Percentiles rank a stretch among this genome's conserved stretches.
Conservation (phyloP, 768 basidiomycete species). For the Termitomyces sp. region DNA sequence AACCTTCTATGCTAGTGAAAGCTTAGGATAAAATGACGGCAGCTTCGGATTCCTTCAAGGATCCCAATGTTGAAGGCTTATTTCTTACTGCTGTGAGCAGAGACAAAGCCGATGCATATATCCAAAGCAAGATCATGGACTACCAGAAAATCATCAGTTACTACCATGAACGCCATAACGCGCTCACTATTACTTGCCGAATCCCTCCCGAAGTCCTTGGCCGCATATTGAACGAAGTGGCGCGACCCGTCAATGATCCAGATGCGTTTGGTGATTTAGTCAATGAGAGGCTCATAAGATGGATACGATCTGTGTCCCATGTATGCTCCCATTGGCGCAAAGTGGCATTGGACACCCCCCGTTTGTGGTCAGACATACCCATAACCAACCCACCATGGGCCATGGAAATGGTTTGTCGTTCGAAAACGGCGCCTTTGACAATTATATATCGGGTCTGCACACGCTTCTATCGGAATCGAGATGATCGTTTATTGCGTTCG, state of each 20-base stretch:
- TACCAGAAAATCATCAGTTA: not conserved
- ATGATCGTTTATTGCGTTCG: not conserved
- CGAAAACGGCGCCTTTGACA: not conserved
- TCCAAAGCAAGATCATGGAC: not conserved
- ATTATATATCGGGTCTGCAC: not conserved
- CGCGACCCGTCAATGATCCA: too few species aligned
- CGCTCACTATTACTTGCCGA: not conserved
- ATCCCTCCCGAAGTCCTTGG: not conserved
- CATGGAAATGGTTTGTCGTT: not conserved
- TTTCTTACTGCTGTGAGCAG: not conserved
- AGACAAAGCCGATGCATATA: not conserved
- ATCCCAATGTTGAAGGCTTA: not conserved
- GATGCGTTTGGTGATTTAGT: not conserved
- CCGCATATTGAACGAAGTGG: not conserved
- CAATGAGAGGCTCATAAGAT: not conserved
- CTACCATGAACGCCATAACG: not conserved
- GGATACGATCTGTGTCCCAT: not conserved
- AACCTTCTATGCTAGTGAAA: too few species aligned
- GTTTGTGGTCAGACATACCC: too few species aligned
- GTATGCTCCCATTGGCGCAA: not conserved
- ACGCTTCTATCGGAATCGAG: too few species aligned
- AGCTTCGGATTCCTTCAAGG: not conserved
- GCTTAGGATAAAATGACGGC: too few species aligned
- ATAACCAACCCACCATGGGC: too few species aligned
- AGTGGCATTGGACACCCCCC: too few species aligned